These are phyloP conservation scores for Globisporangium irregulare DNA, from an alignment of 352 stramenopile genomes.

Conservation along the genomic window DNA sequence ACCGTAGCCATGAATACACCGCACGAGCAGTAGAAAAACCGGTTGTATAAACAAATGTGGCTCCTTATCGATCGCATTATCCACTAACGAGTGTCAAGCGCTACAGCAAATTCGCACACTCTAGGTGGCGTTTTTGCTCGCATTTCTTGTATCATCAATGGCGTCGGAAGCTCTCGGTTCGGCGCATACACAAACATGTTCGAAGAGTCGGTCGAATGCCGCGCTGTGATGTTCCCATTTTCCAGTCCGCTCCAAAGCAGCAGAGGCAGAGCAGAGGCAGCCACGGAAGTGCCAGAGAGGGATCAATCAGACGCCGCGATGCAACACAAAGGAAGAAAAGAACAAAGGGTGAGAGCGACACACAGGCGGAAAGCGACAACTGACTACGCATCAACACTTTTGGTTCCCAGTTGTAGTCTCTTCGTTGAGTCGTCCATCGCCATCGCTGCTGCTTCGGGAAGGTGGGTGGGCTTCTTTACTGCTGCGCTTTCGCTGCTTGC, in stretches of 20 bases:
- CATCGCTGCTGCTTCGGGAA: not conserved
- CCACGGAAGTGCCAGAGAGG: not conserved
- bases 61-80: slow-evolving; percentile 8
- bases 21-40: not conserved
- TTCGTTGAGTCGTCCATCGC: not conserved
- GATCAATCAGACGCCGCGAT: not conserved
- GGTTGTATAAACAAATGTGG: slow-evolving; percentile 5
- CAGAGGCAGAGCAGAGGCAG: not conserved
- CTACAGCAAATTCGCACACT: slow-evolving; percentile 1
- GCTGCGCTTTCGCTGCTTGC: not conserved
- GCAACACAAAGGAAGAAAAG: slow-evolving; percentile 12
- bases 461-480: not conserved
- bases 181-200: not conserved
- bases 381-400: slow-evolving; percentile 15
- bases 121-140: not conserved
- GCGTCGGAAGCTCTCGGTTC: not conserved
- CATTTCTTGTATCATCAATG: not conserved
- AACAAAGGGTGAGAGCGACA: slow-evolving; percentile 20
- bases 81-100: slow-evolving; percentile 1
- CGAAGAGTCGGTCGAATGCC: slow-evolving; percentile 6
- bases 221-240: not conserved
- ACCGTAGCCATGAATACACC: not conserved
- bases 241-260: slow-evolving; percentile 1
- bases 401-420: not conserved
- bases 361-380: slow-evolving; percentile 10